Base-by-base conservation (phyloP, 108 stramenopile genomes). In the Fragilaria radians region DNA sequence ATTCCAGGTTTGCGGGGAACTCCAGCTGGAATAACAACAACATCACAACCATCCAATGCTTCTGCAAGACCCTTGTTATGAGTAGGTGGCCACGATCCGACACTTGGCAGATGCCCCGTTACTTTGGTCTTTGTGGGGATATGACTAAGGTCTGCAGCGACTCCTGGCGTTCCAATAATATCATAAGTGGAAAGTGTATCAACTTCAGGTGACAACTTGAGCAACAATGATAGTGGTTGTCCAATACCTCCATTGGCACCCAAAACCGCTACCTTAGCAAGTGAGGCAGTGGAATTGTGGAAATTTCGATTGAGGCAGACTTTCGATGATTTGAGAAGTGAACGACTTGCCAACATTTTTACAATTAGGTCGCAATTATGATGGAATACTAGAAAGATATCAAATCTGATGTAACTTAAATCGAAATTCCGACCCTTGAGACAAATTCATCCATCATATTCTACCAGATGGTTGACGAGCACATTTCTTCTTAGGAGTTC, bases 1-100 rank as follows among this genome's bases (percentile, higher is more conserved):
- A 98, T 96, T 21, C 96, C 91, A 17, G 91, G 94, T 73, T 98
- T 99, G 42, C 99, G 82, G 7, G 99, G 99, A 42, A 99, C 99
- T 26, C 97, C 99, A 18, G 99, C 99, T 4, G 99, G 99, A 68
- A 99, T 98, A 32, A 99, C 95, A 52, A 99, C 97, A 28, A 97
- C 87, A 51, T 96, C 88, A 31, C 82, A 67, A 26, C 91, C 97
- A 19, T 76, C 70, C 54, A 99, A 63, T 5, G 89, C 77, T 27
- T 78, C 78, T 29, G 72, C 83, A 18, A 94, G 59, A 32, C 89
- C 93, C 18, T 74, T 76, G 66, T 94, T 68, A 18, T 57, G 58
- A 0, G 64, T 34, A 23, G 78, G 79, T 5, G 92, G 92, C 88
- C 88, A 94, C 14, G 81, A 49, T 11, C 83, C 85, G 19, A 84